Base-by-base conservation (phyloP, 805 yeast genomes). In the Hanseniaspora osmophila region DNA sequence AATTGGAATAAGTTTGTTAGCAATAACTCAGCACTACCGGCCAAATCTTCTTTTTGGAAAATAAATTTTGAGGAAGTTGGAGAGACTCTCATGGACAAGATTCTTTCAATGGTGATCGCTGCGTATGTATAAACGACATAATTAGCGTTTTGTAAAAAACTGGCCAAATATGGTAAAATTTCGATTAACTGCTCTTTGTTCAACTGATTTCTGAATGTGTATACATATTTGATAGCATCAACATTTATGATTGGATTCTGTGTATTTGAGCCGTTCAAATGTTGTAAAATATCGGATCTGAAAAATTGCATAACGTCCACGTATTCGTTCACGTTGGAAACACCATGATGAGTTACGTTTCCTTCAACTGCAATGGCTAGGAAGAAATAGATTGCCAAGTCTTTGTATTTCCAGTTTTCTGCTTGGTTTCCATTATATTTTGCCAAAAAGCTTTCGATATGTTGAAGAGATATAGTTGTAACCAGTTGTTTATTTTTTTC, bases 331-430 rank as follows among this genome's bases (percentile, higher is more conserved):
- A 95, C 85, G 2, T 94, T 77, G 1, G 94, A 74, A 15, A 88
- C 88, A 44, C 97, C 97, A 10, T 83, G 70, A 43, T 77, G 77
- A 0, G 97, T 84, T n/a, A 86, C 71, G 16, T 83, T 73, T 6
- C 96, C 96, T 60, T 86, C 88, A 1, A 94, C 80, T 3, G 98
- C 97, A 52, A 92, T 71, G 0, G 96, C 79, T 40, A 92, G 75
- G 60, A 87, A 92, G 46, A 92, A 65, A 54, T 84, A 86, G 22
- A 84, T 77, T 3, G 96, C 88, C 13, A 88, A 74, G 60, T 88
- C 96, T 58, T 87, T 92, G 44, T 74, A 75, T 54, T 78, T 78
- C 98, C 98, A 92, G 54, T 78, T 75, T 1, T 64, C 51, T 17
- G 65, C 55, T 13, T 64, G 65, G 49, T 71, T 58, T n/a, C 61